Conservation (phyloP, 2,329 filamentous ascomycete species). For the Fusarium sp. region DNA sequence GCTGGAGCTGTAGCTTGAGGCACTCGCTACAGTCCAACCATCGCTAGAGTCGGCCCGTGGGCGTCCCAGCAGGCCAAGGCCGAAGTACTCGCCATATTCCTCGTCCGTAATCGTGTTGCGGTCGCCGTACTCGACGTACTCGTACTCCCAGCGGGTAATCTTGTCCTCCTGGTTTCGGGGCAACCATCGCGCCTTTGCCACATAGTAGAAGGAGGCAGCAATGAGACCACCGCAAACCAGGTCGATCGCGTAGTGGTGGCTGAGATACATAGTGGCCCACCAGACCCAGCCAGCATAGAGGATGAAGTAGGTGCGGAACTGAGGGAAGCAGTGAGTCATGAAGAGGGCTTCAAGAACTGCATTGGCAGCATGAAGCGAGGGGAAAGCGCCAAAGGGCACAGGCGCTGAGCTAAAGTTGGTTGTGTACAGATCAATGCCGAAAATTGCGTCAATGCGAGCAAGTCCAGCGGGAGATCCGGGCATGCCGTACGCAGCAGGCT, state of each 20-base stretch:
- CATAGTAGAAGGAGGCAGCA: slow-evolving; percentile 84
- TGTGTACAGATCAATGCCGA: slow-evolving; percentile 93
- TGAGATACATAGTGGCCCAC: slow-evolving; percentile 99
- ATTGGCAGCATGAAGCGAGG: slow-evolving; percentile 89
- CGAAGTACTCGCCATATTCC: slow-evolving; percentile 61
- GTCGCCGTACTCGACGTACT: slow-evolving; percentile 89
- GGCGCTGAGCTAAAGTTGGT: slow-evolving; percentile 91
- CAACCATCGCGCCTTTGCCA: slow-evolving; percentile 82
- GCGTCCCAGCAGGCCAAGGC: slow-evolving; percentile 59
- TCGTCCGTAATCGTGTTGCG: slow-evolving; percentile 57
- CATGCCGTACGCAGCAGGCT: slow-evolving; percentile 93
- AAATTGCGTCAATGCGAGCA: slow-evolving; percentile 87
- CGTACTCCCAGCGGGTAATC: slow-evolving; percentile 92
- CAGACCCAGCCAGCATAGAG: slow-evolving; percentile 92
- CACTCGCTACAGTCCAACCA: slow-evolving; percentile 91
- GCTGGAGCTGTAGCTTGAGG: slow-evolving; percentile 70
- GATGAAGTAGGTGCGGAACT: slow-evolving; percentile 82
- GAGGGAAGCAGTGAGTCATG: slow-evolving; percentile 92
- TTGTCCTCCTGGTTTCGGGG: slow-evolving; percentile 88
- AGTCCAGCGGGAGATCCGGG: slow-evolving; percentile 89
- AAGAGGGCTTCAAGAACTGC: slow-evolving; percentile 92
- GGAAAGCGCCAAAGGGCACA: slow-evolving; percentile 94
- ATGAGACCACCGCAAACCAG: slow-evolving; percentile 87
- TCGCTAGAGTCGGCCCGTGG: slow-evolving; percentile 73
- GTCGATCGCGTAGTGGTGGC: slow-evolving; percentile 96